Evolutionary conservation across 164 flowering plant genomes (phyloP), one percentile per base, ranked within the genome.

Genomic region (Buxus sempervirens): DNA sequence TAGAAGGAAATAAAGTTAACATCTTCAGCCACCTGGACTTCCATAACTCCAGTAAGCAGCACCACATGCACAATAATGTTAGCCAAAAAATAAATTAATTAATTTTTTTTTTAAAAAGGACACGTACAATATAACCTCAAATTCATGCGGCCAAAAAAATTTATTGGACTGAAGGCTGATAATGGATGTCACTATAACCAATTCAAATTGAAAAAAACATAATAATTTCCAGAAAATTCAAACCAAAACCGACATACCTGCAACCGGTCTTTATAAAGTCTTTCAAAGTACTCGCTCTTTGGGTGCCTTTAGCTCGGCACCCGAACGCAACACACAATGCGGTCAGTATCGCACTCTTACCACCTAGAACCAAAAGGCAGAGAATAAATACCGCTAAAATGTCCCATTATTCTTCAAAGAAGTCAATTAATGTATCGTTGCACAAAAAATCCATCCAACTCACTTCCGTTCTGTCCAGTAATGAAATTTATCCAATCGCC

Each of bases 401-500:
- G 45, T 23, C 13, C 32, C 60, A 27, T 26, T 45, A 45, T 15
- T 45, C 51, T 10, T 45, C 12, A 45, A 6, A 45, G 51, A 45
- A 70, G 15, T 32, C 26, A 72, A 27, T 53, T 22, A 26, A 26
- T 25, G n/a, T 5, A 66, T 32, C 21, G 20, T 20, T 15, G 20
- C 49, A 38, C 48, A 54, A 42, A 25, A 27, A 56, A 7, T 41
- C 20, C 54, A 38, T 25, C 9, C 51, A 58, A 73, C 87, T 75
- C 77, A 92, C 99, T 92, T 73, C 98, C 97, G 36, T 95, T 92
- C 65, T 90, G 97, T 8, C 98, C 99, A 23, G 99, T 95, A 73
- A 95, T 85, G 84, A 95, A 95, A 82, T 90, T 95, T 70, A 92
- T 84, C 63, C 69, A 73, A 10, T 88, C 90, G 25, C 93, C 88